Evolutionary conservation across 345 rosid genomes (phyloP).

Genomic region (Eucalyptus curtisii): DNA sequence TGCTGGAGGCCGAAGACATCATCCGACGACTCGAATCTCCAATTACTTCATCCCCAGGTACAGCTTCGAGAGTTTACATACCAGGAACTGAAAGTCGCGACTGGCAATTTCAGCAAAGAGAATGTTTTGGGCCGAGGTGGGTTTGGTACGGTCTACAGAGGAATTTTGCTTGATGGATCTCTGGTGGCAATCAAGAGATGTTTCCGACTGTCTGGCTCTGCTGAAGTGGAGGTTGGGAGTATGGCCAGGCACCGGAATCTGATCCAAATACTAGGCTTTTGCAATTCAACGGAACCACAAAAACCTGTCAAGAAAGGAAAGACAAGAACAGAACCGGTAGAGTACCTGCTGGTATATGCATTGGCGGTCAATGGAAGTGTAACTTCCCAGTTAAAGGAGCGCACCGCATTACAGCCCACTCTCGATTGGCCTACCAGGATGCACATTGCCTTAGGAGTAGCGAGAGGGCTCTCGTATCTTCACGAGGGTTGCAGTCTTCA

Average conservation of each 20-base stretch:
- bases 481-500: background rate
- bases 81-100: background rate
- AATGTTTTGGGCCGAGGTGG: background rate
- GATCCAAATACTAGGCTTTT: background rate
- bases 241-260: background rate
- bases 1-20: background rate
- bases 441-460: background rate
- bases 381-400: background rate
- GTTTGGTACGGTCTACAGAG: background rate
- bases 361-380: background rate
- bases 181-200: background rate
- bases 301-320: background rate
- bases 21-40: background rate
- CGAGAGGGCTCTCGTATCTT: background rate
- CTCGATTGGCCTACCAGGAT: background rate
- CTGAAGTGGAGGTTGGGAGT: background rate
- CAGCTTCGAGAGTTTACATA: background rate
- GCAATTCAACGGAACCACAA: background rate
- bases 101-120: background rate
- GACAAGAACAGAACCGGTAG: background rate
- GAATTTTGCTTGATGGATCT: background rate
- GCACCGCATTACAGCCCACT: background rate
- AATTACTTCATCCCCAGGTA: background rate
- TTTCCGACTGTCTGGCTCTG: rapidly evolving
- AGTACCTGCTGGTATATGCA: background rate